Percentiles rank a stretch among this genome's conserved stretches.
phyloP scores from a whole-genome alignment of 2,329 filamentous ascomycete genomes.

The Curvularia verruculosa region DNA sequence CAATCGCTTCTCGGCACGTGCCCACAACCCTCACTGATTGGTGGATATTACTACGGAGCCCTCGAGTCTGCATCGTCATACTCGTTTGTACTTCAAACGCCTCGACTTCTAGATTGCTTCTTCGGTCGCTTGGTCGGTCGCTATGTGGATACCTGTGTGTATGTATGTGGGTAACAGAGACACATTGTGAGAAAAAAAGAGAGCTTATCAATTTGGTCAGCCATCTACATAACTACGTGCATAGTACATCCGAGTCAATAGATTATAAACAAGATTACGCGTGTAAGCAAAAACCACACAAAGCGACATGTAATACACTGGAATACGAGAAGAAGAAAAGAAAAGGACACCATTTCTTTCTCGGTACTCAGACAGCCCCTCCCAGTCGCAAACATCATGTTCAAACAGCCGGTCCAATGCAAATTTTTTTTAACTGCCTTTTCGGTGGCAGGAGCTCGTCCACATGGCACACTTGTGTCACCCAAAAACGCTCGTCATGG shows the following conservation, averaged over 20 bases:
- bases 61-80: neutral
- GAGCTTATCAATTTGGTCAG: neutral
- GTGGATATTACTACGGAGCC: neutral
- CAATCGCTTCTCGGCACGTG: conserved; percentile 3
- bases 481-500: conserved; percentile 3
- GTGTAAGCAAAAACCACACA: neutral
- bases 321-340: no score
- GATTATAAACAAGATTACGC: neutral
- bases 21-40: neutral
- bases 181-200: neutral
- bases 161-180: neutral
- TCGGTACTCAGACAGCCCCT: conserved; percentile 1
- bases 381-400: neutral
- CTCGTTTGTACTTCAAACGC: neutral
- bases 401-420: conserved; percentile 18
- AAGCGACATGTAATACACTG: neutral
- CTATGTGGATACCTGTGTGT: no score
- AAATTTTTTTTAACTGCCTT: no score
- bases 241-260: neutral
- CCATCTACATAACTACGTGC: neutral
- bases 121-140: neutral
- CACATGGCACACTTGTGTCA: neutral
- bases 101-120: neutral
- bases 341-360: neutral
- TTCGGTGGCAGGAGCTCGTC: neutral